These are phyloP conservation scores for Eucalyptus caleyi DNA, from an alignment of 345 rosid species.

Conservation along the genomic window DNA sequence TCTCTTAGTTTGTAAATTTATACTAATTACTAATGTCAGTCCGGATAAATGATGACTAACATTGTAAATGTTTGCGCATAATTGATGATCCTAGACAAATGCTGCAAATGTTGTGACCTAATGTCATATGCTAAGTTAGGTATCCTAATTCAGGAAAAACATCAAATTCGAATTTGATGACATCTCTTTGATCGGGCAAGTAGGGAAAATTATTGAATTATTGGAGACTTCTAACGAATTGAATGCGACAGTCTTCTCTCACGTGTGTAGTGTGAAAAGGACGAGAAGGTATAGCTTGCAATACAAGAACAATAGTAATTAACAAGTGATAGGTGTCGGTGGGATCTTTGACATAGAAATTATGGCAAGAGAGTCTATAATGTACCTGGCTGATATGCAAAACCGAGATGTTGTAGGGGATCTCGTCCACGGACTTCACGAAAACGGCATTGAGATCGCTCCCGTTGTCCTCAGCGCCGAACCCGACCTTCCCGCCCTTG, in stretches of 20 bases:
- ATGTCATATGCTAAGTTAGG: neutral
- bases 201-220: neutral
- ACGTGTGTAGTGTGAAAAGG: neutral
- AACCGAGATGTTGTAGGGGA: conserved; percentile 73
- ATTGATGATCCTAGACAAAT: neutral
- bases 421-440: conserved; percentile 66
- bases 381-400: conserved; percentile 59
- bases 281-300: neutral
- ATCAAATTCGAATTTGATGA: neutral
- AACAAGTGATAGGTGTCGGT: neutral
- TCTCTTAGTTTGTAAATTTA: neutral
- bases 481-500: conserved; percentile 82
- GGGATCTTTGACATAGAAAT: neutral
- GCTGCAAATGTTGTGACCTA: neutral
- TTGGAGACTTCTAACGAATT: neutral
- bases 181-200: neutral
- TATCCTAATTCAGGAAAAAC: neutral
- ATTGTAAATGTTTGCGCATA: neutral
- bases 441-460: conserved; percentile 41
- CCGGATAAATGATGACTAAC: neutral
- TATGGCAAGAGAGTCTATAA: neutral
- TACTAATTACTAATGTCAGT: neutral
- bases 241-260: neutral
- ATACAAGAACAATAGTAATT: neutral
- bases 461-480: conserved; percentile 46